Percentiles rank a stretch among this genome's conserved stretches.
Conservation (phyloP, 1,139 yeast genomes). For the Blastobotrys illinoisensis region DNA sequence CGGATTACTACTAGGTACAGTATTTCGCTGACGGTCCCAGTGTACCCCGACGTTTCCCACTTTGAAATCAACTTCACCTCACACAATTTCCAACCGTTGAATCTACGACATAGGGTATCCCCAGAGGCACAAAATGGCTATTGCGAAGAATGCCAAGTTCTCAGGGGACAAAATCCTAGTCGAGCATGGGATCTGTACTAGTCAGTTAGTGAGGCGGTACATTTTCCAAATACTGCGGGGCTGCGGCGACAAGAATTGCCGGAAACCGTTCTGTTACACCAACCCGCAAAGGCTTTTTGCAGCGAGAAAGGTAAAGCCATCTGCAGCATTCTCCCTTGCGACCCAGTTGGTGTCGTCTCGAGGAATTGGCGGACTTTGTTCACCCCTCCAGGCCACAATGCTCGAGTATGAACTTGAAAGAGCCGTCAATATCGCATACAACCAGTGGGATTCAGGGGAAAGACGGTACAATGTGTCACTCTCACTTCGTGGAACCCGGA, state of each 20-base stretch:
- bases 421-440: neutral
- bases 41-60: no score
- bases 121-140: neutral
- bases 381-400: neutral
- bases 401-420: neutral
- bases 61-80: neutral
- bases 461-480: neutral
- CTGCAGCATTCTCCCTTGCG: constrained; percentile 1
- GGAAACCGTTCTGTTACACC: constrained; percentile 17
- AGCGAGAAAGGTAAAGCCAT: constrained; percentile 13
- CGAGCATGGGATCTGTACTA: neutral
- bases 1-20: no score
- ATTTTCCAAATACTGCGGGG: constrained; percentile 21
- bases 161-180: neutral
- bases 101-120: no score
- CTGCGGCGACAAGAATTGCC: constrained; percentile 19
- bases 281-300: constrained; percentile 12
- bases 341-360: constrained; percentile 1
- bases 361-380: neutral
- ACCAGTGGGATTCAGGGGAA: neutral
- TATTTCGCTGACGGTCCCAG: no score
- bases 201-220: constrained; percentile 15
- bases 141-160: neutral
- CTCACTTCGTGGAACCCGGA: neutral
- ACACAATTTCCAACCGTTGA: no score